phyloP scores from a whole-genome alignment of 768 basidiomycete genomes.

The Sporobolomyces phaffii region DNA sequence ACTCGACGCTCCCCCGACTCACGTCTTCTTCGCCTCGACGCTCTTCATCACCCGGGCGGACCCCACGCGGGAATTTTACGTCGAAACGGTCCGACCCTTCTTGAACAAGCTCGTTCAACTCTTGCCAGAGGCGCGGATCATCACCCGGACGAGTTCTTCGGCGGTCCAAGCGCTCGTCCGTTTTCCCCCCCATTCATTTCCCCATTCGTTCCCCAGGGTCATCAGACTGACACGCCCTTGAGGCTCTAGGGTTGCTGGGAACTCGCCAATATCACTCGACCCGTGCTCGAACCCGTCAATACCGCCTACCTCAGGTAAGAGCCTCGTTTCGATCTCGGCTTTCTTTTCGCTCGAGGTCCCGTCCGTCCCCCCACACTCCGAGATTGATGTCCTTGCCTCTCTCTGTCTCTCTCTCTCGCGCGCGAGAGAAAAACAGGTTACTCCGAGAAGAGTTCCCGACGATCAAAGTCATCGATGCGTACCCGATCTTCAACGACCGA shows the following conservation, averaged over 20 bases:
- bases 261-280: neutral
- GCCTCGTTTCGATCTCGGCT: too few relatives aligned
- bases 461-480: slow-evolving; percentile 11
- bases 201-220: too few relatives aligned
- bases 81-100: neutral
- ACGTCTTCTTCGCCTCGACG: slow-evolving; percentile 12
- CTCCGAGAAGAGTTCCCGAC: neutral
- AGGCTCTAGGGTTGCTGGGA: slow-evolving; percentile 21
- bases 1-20: neutral
- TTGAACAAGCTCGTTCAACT: neutral
- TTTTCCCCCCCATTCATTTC: neutral
- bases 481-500: slow-evolving; percentile 15
- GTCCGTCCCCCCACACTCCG: neutral
- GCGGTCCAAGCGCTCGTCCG: slow-evolving; percentile 8
- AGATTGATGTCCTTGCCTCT: neutral
- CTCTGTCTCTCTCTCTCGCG: too few relatives aligned
- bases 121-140: neutral
- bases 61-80: neutral
- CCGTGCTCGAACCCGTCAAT: slow-evolving; percentile 12
- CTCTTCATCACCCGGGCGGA: slow-evolving; percentile 6
- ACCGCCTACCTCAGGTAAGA: neutral
- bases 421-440: too few relatives aligned
- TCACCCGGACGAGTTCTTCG: slow-evolving; percentile 3
- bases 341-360: neutral
- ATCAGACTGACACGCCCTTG: too few relatives aligned